phyloP scores from a whole-genome alignment of 805 yeast genomes.

The Candida railenensis region DNA sequence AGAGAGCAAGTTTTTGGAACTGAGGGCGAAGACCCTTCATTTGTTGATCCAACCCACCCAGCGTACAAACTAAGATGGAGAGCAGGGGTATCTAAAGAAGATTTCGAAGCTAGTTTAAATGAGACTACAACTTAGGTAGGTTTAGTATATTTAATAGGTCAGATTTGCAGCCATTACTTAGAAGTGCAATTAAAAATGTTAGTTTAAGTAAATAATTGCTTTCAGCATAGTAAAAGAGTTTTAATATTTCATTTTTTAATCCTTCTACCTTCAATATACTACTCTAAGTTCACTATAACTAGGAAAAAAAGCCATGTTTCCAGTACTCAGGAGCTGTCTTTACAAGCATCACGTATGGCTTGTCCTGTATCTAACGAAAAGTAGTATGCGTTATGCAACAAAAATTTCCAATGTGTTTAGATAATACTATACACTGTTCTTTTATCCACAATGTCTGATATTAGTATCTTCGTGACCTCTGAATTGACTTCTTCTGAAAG shows the following conservation, averaged over 20 bases:
- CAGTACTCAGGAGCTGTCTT: no score
- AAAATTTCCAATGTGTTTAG: not conserved
- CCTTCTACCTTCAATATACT: no score
- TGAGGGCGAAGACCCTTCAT: conserved; percentile 17
- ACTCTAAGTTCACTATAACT: no score
- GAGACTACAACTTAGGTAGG: not conserved
- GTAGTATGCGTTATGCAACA: not conserved
- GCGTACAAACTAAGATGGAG: conserved; percentile 25
- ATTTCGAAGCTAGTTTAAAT: conserved; percentile 18
- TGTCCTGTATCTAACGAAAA: not conserved
- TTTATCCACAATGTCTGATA: conserved; percentile 29
- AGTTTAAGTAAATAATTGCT: no score
- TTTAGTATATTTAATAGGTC: not conserved
- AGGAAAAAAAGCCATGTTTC: no score
- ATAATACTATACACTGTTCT: no score
- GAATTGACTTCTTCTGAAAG: conserved; percentile 68
- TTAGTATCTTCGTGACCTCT: conserved; percentile 61
- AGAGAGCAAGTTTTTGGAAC: conserved; percentile 36
- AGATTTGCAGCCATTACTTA: not conserved
- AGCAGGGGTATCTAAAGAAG: conserved; percentile 22
- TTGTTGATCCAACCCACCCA: conserved; percentile 16
- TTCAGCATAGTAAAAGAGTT: no score
- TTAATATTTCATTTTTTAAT: no score
- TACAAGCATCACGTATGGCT: not conserved
- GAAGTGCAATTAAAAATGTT: no score